Evolutionary conservation across 2,329 filamentous ascomycete species (phyloP).

Genomic region (Pezicula carpinea): DNA sequence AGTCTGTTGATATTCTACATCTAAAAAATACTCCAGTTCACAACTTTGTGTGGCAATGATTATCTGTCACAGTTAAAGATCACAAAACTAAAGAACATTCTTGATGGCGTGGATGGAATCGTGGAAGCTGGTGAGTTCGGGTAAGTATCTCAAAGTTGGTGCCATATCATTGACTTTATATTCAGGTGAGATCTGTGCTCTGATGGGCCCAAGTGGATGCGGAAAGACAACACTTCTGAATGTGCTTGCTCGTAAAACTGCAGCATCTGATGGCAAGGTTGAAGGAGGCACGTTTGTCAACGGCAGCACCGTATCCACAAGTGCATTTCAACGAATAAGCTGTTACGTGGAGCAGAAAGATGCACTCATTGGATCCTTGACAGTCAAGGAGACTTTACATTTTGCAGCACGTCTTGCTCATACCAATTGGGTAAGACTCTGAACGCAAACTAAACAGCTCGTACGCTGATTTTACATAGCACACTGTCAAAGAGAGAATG

Average conservation of each 20-base stretch:
- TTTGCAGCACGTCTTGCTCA: constrained; percentile 70
- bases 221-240: constrained; percentile 86
- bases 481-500: constrained; percentile 48
- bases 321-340: constrained; percentile 59
- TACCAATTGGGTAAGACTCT: constrained; percentile 41
- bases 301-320: constrained; percentile 46
- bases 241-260: constrained; percentile 60
- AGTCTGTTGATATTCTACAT: constrained; percentile 31
- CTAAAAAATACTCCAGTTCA: constrained; percentile 60
- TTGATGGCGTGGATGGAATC: constrained; percentile 58
- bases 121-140: constrained; percentile 51
- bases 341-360: constrained; percentile 88
- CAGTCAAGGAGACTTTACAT: constrained; percentile 71
- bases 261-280: constrained; percentile 48
- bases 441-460: not conserved
- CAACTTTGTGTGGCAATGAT: constrained; percentile 59
- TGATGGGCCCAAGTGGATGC: constrained; percentile 72
- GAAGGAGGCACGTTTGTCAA: constrained; percentile 58
- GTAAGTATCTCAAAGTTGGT: not conserved
- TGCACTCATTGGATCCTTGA: constrained; percentile 74
- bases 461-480: constrained; percentile 17
- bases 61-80: constrained; percentile 71
- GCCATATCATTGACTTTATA: constrained; percentile 1
- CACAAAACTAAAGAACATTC: constrained; percentile 58
- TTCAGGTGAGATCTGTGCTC: constrained; percentile 65